phyloP scores from a whole-genome alignment of 2,329 filamentous ascomycete species.

The Fusarium guadeloupense region DNA sequence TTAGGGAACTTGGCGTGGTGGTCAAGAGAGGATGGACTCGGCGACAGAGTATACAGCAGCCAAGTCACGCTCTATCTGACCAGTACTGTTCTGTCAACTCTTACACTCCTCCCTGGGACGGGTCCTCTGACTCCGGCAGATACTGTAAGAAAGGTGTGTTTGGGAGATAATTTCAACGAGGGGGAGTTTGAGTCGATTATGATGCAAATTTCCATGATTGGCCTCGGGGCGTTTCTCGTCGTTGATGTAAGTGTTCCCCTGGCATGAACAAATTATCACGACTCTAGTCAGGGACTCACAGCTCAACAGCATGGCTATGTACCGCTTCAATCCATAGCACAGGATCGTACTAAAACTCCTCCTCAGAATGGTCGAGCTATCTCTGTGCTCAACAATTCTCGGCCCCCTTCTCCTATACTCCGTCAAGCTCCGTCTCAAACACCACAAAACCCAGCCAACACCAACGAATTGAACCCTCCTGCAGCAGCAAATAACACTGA shows the following conservation, averaged over 20 bases:
- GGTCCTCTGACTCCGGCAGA: conserved; percentile 31
- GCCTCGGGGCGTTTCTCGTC: conserved; percentile 36
- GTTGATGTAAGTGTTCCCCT: conserved; percentile 33
- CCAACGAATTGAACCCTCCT: too few relatives aligned
- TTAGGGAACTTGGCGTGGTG: conserved; percentile 24
- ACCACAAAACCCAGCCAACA: not conserved
- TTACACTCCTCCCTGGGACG: conserved; percentile 6
- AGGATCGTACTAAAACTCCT: not conserved
- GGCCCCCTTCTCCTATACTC: not conserved
- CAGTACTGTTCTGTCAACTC: conserved; percentile 2
- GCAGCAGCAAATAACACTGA: not conserved
- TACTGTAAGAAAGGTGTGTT: conserved; percentile 44
- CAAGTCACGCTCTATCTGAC: conserved; percentile 33
- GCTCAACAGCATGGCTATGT: conserved; percentile 10
- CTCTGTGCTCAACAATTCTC: not conserved
- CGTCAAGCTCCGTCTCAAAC: not conserved
- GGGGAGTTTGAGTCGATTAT: conserved; percentile 40
- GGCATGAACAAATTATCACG: not conserved
- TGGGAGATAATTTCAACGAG: conserved; percentile 39
- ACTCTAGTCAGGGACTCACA: not conserved
- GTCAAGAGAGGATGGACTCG: conserved; percentile 21
- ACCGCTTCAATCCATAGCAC: conserved; percentile 9
- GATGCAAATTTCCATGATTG: conserved; percentile 16
- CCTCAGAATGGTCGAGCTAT: not conserved
- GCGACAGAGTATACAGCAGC: conserved; percentile 16